These are phyloP conservation scores for Picochlorum sp. DNA, from an alignment of 139 green algal species.

Conservation along the genomic window DNA sequence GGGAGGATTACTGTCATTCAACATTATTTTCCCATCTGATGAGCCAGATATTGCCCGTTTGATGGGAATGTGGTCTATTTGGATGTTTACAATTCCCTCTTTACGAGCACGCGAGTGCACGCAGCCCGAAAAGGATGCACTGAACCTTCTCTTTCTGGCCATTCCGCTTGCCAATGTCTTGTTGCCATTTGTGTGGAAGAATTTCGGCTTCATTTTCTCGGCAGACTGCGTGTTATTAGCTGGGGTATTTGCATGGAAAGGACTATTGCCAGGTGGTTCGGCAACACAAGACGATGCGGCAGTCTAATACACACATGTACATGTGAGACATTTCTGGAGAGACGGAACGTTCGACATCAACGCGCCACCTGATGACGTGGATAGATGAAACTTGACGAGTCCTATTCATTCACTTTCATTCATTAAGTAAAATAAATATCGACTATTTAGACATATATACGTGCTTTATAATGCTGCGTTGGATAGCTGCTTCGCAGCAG, in stretches of 20 bases:
- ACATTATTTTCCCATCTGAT: constrained; percentile 89
- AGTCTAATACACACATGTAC: no score
- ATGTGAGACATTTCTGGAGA: no score
- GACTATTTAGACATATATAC: no score
- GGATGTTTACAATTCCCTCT: constrained; percentile 94
- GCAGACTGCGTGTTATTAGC: constrained; percentile 72
- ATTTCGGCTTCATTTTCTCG: constrained; percentile 83
- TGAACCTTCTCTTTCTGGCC: constrained; percentile 91
- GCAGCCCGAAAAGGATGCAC: constrained; percentile 84
- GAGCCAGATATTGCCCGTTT: constrained; percentile 83
- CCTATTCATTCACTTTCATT: no score
- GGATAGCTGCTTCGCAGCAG: no score
- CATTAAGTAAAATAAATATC: no score
- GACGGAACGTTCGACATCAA: no score
- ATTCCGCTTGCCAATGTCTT: constrained; percentile 89
- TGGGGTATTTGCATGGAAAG: constrained; percentile 74
- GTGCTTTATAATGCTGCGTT: no score
- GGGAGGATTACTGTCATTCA: constrained; percentile 88
- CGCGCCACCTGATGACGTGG: no score
- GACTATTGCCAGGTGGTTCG: constrained; percentile 17
- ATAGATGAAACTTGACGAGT: no score
- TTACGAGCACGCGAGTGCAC: constrained; percentile 86
- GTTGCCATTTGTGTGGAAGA: constrained; percentile 89
- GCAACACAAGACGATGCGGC: neutral
- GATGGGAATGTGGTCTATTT: constrained; percentile 92